Conservation (phyloP, 1,139 yeast genomes). For the Entelexis sorbosivorans region DNA sequence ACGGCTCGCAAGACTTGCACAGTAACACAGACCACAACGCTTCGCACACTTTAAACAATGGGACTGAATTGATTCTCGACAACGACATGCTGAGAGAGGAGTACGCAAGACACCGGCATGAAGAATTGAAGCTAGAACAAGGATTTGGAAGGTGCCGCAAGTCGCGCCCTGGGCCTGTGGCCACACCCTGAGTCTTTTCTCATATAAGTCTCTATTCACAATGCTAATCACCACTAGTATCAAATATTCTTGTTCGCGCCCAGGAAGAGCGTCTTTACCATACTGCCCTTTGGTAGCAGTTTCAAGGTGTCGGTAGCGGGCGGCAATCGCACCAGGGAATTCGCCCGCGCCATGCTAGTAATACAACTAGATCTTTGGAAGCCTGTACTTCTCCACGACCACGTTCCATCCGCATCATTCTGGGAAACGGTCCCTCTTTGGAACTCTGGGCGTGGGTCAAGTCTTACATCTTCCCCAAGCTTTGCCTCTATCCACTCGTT, state of each 20-base stretch:
- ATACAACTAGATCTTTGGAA: slow-evolving; percentile 41
- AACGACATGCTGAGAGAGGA: background rate
- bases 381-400: slow-evolving; percentile 37
- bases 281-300: slow-evolving; percentile 14
- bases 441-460: slow-evolving; percentile 43
- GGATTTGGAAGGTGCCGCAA: background rate
- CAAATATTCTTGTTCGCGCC: background rate
- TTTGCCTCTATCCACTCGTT: slow-evolving; percentile 25
- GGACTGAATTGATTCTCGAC: background rate
- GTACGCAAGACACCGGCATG: background rate
- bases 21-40: background rate
- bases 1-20: background rate
- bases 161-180: background rate
- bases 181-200: background rate
- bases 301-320: slow-evolving; percentile 8
- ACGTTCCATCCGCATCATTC: slow-evolving; percentile 20
- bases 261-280: slow-evolving; percentile 26
- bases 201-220: no score
- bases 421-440: slow-evolving; percentile 36
- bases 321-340: slow-evolving; percentile 38
- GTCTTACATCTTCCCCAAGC: slow-evolving; percentile 27
- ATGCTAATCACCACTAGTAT: background rate
- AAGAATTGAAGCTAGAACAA: background rate
- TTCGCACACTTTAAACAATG: background rate
- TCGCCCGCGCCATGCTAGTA: slow-evolving; percentile 38